Evolutionary conservation across 148 eudicot species (phyloP), one percentile per base, ranked within the genome.

Genomic region (Arbutus unedo): DNA sequence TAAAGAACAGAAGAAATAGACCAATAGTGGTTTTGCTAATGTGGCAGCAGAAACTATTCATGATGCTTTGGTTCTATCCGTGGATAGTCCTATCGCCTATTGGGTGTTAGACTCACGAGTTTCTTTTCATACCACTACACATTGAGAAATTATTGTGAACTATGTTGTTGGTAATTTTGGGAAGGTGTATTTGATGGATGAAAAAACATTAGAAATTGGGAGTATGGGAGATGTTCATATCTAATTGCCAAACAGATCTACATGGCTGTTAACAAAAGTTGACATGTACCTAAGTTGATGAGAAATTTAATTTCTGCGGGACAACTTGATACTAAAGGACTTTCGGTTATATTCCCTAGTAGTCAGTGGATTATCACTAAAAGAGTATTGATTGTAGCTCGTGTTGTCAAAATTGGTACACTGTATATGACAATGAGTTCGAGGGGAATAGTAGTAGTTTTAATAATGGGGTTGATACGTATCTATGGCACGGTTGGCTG

Each of bases 151-250:
- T 21, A 31, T 78, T 3, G 25, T 56, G 21, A 78, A 47, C 13
- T 57, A 78, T 78, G 70, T 50, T 50, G 53, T 1, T 50, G 53
- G 9, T 50, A 50, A 50, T 6, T 50, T 50, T 50, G 15, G 56
- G 21, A 44, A 79, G 18, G 81, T 79, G 2, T 79, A 79, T 21
- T 23, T 79, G 15, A 72, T 9, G 3, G 56, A 79, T 11, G 81
- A 38, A 3, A 14, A 79, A 2, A 14, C 72, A 11, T 53, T 64
- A 15, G 45, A 43, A 9, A 45, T 59, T 8, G 38, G 21, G 8
- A 72, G 71, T 45, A 60, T 16, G 8, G n/a, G 81, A 38, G 81
- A 18, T 19, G 38, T 60, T 5, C 11, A 13, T 15, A n/a, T 77
- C 5, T 53, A 54, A 18, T 0, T 79, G 43, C n/a, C 48, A 14